Evolutionary conservation across 2,329 filamentous ascomycete species (phyloP).

Genomic region (Salinomyces thailandicus): DNA sequence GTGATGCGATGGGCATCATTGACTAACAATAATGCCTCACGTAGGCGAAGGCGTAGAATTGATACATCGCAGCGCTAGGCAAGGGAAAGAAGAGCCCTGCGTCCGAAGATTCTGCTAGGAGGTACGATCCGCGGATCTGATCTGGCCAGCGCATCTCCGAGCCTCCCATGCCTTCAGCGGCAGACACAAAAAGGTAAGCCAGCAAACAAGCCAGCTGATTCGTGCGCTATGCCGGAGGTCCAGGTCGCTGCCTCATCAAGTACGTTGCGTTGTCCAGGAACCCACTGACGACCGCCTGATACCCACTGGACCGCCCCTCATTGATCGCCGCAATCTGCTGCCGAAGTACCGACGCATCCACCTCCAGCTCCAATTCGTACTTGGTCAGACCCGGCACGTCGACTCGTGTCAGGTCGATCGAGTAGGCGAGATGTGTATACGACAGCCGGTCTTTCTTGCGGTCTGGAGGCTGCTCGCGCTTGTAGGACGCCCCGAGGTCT

Average conservation of each 20-base stretch:
- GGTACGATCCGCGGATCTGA: no score
- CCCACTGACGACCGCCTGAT: constrained; percentile 58
- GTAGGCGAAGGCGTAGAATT: no score
- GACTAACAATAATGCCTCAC: no score
- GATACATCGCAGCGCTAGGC: no score
- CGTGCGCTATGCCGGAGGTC: no score
- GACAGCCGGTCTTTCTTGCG: constrained; percentile 74
- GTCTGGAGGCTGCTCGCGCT: constrained; percentile 27
- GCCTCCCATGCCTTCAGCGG: no score
- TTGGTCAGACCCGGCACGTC: constrained; percentile 52
- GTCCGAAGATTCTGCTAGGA: no score
- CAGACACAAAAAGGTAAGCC: no score
- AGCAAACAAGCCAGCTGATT: no score
- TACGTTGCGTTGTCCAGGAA: constrained; percentile 64
- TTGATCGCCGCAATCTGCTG: constrained; percentile 50
- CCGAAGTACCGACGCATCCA: constrained; percentile 53
- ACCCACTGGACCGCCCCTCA: constrained; percentile 35
- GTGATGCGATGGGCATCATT: no score
- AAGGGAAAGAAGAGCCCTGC: no score
- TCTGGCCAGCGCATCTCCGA: no score
- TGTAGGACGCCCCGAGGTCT: constrained; percentile 23
- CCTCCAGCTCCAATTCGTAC: constrained; percentile 72
- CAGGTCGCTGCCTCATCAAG: constrained; percentile 28
- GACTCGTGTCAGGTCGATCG: constrained; percentile 89
- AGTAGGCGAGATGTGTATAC: constrained; percentile 78